Percentiles rank a stretch among this genome's conserved stretches.
phyloP scores from a whole-genome alignment of 1,139 yeast species.

The Meyerozyma sp. region DNA sequence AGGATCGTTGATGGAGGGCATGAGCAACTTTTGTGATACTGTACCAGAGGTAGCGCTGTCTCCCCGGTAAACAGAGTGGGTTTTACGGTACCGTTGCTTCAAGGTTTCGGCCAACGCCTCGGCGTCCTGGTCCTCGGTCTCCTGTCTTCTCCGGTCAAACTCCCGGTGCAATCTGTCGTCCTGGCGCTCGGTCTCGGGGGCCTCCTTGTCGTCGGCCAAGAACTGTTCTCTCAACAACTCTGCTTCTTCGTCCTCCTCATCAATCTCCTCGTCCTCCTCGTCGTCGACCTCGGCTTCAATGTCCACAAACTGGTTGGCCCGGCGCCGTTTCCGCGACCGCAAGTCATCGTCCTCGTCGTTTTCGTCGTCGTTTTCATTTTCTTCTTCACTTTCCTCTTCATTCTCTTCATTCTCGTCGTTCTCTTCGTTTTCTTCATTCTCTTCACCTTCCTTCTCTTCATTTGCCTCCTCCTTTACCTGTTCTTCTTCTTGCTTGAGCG shows the following conservation, averaged over 20 bases:
- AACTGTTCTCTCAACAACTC: conserved; percentile 81
- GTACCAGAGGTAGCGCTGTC: conserved; percentile 68
- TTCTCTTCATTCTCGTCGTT: conserved; percentile 6
- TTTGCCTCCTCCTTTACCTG: conserved; percentile 6
- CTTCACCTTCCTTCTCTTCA: not conserved
- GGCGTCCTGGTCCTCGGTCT: conserved; percentile 91
- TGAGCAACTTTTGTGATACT: conserved; percentile 86
- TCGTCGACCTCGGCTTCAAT: conserved; percentile 99
- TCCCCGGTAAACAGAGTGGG: conserved; percentile 81
- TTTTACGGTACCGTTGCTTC: conserved; percentile 87
- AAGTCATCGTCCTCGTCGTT: conserved; percentile 45
- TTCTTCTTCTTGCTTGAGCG: conserved; percentile 7
- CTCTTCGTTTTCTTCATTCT: conserved; percentile 6
- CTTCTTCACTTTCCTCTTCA: conserved; percentile 21
- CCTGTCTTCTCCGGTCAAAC: conserved; percentile 84
- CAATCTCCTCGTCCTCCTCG: conserved; percentile 90
- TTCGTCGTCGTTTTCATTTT: conserved; percentile 56
- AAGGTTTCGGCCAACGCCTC: conserved; percentile 90
- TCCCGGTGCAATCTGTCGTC: conserved; percentile 83
- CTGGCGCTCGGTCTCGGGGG: conserved; percentile 39
- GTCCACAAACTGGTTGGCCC: conserved; percentile 90
- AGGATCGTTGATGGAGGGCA: conserved; percentile 96
- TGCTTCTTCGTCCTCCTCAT: conserved; percentile 86
- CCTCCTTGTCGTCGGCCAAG: conserved; percentile 66
- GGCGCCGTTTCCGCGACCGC: conserved; percentile 51